These are phyloP conservation scores for Cardamine occulta DNA, from an alignment of 345 rosid genomes.

Conservation along the genomic window DNA sequence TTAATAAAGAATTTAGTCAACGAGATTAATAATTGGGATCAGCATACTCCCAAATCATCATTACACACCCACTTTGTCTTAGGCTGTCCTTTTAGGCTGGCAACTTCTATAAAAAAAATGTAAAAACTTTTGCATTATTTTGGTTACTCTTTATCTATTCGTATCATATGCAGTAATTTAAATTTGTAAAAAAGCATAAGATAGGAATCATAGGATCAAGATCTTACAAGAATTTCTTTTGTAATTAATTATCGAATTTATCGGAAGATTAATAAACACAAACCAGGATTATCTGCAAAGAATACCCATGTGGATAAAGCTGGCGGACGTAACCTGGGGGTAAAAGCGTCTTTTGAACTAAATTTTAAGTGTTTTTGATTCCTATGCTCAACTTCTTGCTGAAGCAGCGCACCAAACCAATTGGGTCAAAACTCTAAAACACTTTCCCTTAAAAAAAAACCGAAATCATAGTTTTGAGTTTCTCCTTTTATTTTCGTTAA, in stretches of 20 bases:
- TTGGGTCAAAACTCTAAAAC: slow-evolving; percentile 18
- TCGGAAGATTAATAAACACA: background rate
- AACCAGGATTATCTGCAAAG: background rate
- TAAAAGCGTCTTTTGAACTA: background rate
- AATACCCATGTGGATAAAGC: background rate
- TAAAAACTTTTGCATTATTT: background rate
- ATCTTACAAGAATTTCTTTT: background rate
- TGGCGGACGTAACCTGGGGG: background rate
- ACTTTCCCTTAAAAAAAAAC: slow-evolving; percentile 2
- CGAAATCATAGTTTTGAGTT: slow-evolving; percentile 19
- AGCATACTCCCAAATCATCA: slow-evolving; percentile 17
- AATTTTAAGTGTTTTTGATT: background rate
- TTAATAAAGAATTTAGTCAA: slow-evolving; percentile 30
- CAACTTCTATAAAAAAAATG: background rate
- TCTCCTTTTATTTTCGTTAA: background rate
- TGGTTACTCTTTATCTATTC: background rate
- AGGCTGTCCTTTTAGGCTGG: slow-evolving; percentile 20
- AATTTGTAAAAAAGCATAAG: background rate
- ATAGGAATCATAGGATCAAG: background rate
- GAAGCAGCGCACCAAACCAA: slow-evolving; percentile 7
- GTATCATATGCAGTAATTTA: background rate
- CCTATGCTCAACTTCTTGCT: background rate
- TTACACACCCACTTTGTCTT: slow-evolving; percentile 27
- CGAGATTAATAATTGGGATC: slow-evolving; percentile 24
- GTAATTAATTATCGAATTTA: background rate